Percentiles rank a stretch among this genome's conserved stretches.
phyloP scores from a whole-genome alignment of 164 flowering plant genomes.

The Platanus orientalis region DNA sequence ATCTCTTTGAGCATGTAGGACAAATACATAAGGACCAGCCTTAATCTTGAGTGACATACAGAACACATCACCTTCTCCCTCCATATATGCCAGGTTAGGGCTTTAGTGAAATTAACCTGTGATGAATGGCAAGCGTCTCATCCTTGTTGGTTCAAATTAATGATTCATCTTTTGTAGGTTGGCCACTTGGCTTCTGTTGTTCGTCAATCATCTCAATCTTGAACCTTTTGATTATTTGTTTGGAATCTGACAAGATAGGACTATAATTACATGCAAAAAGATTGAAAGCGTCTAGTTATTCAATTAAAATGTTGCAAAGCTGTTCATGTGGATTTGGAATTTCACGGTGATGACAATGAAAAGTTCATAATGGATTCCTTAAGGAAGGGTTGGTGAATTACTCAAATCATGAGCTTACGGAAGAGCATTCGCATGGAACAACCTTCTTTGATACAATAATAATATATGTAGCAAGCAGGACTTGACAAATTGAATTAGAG shows the following conservation, averaged over 20 bases:
- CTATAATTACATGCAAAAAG: too few species aligned
- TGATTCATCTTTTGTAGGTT: not conserved
- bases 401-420: not conserved
- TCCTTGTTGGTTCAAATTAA: too few species aligned
- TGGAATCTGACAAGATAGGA: not conserved
- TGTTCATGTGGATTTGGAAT: not conserved
- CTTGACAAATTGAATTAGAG: not conserved
- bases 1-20: too few species aligned
- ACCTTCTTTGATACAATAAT: not conserved
- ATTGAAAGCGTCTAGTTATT: not conserved
- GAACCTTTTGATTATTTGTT: not conserved
- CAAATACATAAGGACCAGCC: too few species aligned
- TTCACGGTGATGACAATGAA: not conserved
- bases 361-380: not conserved
- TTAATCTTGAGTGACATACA: too few species aligned
- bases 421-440: not conserved
- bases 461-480: not conserved
- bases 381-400: not conserved
- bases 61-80: too few species aligned
- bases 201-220: too few species aligned
- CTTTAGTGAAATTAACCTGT: too few species aligned
- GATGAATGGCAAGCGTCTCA: too few species aligned
- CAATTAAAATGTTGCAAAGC: not conserved
- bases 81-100: too few species aligned
- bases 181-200: not conserved